Evolutionary conservation across 495 filamentous ascomycete species (phyloP), one percentile per base, ranked within the genome.

Genomic region (Penicillium simplicissimum): DNA sequence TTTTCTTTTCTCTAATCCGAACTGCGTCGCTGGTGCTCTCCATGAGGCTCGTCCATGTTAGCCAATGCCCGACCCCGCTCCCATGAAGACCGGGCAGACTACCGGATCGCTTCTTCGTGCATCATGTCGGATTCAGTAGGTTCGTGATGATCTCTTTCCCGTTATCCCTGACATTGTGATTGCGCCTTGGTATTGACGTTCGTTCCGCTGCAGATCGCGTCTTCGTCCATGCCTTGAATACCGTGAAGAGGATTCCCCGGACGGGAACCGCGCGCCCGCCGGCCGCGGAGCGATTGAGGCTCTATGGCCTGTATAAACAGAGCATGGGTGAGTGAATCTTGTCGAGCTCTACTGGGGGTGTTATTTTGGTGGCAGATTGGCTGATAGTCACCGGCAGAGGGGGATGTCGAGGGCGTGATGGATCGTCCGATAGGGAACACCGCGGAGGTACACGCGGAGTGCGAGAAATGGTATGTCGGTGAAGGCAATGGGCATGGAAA

Each of bases 221-320:
- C 74, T 98, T 98, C 78, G 93, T 94, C 74, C 94, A 98, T 85
- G 95, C 95, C 60, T 87, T 98, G 71, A 96, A 96, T 77, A 98
- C 94, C 31, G 95, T 98, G 64, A 96, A 96, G 76, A 95, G 95
- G 68, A 96, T 98, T 60, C 92, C 92, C 66, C 93, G 92, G 68
- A 96, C 92, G 14, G 94, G 95, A 25, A 91, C 91, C 42, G 85
- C 90, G 54, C 88, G 94, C 40, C 95, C 95, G 19, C 96, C 95
- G 37, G 83, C 93, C 9, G 79, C 83, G 35, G 94, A 93, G 67
- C 90, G 95, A 28, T 79, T 98, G 65, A 88, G 87, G 64, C 88
- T 98, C 57, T 98, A 98, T 87, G 95, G 95, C 54, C 83, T 98
- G 62, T 98, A 98, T 78, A 98, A 98, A 74, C 95, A 98, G 78